Evolutionary conservation across 2,329 filamentous ascomycete genomes (phyloP).

Genomic region (Scedosporium boydii): DNA sequence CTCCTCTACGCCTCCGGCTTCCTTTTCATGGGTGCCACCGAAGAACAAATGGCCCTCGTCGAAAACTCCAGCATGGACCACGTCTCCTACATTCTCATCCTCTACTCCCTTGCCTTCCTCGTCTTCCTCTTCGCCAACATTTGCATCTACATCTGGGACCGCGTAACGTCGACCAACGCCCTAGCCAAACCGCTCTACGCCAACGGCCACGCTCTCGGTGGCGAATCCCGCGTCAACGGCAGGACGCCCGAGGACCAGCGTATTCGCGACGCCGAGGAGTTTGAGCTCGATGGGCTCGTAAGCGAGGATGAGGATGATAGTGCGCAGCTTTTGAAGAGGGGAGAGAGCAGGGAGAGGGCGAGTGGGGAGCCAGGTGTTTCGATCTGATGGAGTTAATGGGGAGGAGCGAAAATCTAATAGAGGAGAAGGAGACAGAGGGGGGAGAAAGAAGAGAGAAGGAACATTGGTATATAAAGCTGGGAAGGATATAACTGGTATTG

Average conservation of each 20-base stretch:
- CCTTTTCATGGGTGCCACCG: conserved; percentile 94
- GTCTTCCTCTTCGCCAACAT: conserved; percentile 86
- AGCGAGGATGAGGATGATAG: conserved; percentile 75
- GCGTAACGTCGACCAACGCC: conserved; percentile 21
- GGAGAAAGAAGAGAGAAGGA: not conserved
- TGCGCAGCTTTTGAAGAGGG: conserved; percentile 26
- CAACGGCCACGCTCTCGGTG: not conserved
- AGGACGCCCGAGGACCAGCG: conserved; percentile 38
- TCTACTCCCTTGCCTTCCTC: conserved; percentile 84
- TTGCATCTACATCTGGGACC: conserved; percentile 75
- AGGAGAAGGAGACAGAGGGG: too few species aligned
- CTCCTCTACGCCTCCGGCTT: conserved; percentile 87
- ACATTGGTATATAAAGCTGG: not conserved
- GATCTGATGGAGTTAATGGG: not conserved
- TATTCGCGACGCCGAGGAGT: conserved; percentile 77
- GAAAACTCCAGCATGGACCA: conserved; percentile 68
- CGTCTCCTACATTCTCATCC: conserved; percentile 83
- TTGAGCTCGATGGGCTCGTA: conserved; percentile 83
- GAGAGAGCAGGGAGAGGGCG: not conserved
- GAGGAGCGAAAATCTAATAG: too few species aligned
- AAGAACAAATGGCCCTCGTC: conserved; percentile 85
- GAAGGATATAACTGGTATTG: not conserved
- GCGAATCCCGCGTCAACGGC: not conserved
- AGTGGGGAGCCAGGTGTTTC: not conserved
- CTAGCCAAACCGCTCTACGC: conserved; percentile 21